Evolutionary conservation across 345 rosid species (phyloP).

Genomic region (Gossypium raimondii): DNA sequence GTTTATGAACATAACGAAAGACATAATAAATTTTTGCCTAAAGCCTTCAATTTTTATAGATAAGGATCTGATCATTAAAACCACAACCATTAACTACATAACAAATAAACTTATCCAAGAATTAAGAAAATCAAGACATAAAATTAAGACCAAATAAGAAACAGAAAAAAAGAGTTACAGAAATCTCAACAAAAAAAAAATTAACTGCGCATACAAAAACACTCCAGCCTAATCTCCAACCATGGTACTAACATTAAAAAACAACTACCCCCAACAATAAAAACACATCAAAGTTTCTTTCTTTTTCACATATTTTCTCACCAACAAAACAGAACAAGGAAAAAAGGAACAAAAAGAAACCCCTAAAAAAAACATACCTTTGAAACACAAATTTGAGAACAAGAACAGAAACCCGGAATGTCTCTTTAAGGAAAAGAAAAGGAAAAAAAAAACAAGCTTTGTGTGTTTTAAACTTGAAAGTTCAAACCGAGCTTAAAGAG

Average conservation of each 20-base stretch:
- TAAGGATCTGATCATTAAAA: conserved; percentile 12
- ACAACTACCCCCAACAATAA: conserved; percentile 21
- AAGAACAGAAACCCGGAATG: conserved; percentile 15
- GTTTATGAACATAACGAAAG: background rate
- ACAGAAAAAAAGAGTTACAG: conserved; percentile 29
- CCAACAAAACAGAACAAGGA: conserved; percentile 20
- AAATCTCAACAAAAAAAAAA: background rate
- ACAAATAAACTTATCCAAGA: conserved; percentile 10
- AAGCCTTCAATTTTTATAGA: conserved; percentile 14
- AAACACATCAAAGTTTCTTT: conserved; percentile 29
- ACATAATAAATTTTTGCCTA: conserved; percentile 8
- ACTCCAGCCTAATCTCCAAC: conserved; percentile 3
- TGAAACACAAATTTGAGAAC: conserved; percentile 17
- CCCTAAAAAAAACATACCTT: conserved; percentile 23
- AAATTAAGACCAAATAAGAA: conserved; percentile 7
- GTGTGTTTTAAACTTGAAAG: conserved; percentile 27
- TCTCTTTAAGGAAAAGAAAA: background rate
- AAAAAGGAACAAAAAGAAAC: background rate
- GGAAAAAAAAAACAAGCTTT: conserved; percentile 11
- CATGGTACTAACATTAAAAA: background rate
- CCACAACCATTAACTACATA: conserved; percentile 15
- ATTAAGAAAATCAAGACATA: background rate
- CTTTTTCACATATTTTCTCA: conserved; percentile 25
- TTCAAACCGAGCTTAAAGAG: conserved; percentile 21
- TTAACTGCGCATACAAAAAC: background rate